These are phyloP conservation scores for Raphanus sativus DNA, from an alignment of 345 rosid species.

Conservation along the genomic window DNA sequence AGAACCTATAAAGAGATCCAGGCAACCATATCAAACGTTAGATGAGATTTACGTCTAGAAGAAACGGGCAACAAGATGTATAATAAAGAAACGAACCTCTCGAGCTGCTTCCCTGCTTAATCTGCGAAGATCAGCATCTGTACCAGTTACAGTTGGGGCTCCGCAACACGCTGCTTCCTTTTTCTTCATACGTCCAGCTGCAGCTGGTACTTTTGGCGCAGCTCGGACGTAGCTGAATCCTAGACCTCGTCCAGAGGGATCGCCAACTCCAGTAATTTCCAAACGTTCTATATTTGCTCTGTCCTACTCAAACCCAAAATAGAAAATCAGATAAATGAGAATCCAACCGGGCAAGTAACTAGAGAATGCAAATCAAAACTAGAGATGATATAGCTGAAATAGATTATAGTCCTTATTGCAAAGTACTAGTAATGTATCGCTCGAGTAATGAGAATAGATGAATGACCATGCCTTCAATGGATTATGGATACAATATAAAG, in stretches of 20 bases:
- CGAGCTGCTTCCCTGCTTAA: constrained; percentile 99
- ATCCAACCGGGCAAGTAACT: background rate
- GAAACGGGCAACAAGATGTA: constrained; percentile 2
- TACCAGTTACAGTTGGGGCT: constrained; percentile 89
- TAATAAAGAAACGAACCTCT: constrained; percentile 56
- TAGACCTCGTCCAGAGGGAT: constrained; percentile 95
- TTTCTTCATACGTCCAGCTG: constrained; percentile 69
- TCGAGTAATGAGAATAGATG: background rate
- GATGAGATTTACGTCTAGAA: background rate
- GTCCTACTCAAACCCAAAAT: constrained; percentile 57
- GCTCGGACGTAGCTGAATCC: constrained; percentile 96
- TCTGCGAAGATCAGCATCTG: constrained; percentile 98
- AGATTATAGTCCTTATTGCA: constrained; percentile 20
- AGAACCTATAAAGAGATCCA: constrained; percentile 60
- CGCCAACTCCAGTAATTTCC: constrained; percentile 98
- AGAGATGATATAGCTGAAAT: constrained; percentile 11
- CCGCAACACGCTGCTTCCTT: constrained; percentile 81
- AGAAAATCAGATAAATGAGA: constrained; percentile 17
- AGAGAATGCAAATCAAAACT: constrained; percentile 9
- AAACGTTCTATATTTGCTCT: constrained; percentile 93
- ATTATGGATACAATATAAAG: constrained; percentile 8
- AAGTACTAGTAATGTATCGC: background rate
- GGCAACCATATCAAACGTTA: background rate
- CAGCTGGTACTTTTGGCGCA: constrained; percentile 80
- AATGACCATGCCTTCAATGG: background rate